phyloP scores from a whole-genome alignment of 169 alveolate species.

The Cryptosporidium muris region DNA sequence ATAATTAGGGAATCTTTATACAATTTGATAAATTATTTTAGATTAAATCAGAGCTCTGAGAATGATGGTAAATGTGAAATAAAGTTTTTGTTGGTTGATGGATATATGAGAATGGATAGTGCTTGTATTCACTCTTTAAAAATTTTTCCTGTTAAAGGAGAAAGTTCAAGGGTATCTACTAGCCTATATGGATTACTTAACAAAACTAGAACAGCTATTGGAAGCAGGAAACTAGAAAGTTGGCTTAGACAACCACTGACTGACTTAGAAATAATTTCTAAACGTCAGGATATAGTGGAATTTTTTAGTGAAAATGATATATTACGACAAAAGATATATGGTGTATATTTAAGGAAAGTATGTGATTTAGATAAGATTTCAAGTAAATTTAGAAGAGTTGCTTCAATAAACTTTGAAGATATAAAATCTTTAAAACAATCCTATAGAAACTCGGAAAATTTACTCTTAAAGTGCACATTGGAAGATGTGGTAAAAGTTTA shows the following conservation, averaged over 20 bases:
- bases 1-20: constrained; percentile 16
- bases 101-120: constrained; percentile 67
- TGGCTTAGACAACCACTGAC: constrained; percentile 97
- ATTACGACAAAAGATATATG: constrained; percentile 53
- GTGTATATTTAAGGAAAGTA: constrained; percentile 72
- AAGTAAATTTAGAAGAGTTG: constrained; percentile 80
- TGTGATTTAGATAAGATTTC: constrained; percentile 83
- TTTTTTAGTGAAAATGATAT: constrained; percentile 79
- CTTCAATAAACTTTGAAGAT: constrained; percentile 7
- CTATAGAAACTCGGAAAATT: neutral
- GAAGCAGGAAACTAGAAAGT: constrained; percentile 88
- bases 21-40: constrained; percentile 43
- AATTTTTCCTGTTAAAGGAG: constrained; percentile 56
- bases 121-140: constrained; percentile 53
- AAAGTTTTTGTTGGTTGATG: constrained; percentile 22
- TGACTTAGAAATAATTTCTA: constrained; percentile 85
- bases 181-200: constrained; percentile 85
- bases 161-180: constrained; percentile 19
- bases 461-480: constrained; percentile 72
- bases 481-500: constrained; percentile 86
- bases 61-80: constrained; percentile 54
- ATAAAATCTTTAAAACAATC: neutral
- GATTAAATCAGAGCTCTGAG: constrained; percentile 32
- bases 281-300: constrained; percentile 94
- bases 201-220: constrained; percentile 92